A percentile compares a stretch with the other conserved stretches of the same genome.
These are phyloP conservation scores for Venturiaceae sp. DNA, from an alignment of 2,329 filamentous ascomycete species.

Conservation along the genomic window DNA sequence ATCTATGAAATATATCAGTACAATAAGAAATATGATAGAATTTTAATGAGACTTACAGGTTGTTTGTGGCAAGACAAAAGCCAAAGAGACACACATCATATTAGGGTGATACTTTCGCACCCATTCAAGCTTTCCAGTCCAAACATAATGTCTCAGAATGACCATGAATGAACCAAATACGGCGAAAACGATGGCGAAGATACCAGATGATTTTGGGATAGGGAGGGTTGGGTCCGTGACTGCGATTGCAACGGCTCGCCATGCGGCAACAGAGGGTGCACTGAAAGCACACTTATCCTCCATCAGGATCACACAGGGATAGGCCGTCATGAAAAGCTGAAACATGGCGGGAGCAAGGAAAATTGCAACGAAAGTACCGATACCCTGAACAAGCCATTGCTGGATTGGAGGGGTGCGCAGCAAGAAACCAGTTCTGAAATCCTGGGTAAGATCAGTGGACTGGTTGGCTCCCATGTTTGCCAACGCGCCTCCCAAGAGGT, in stretches of 20 bases:
- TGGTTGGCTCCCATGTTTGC: slow-evolving; percentile 33
- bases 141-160: slow-evolving; percentile 44
- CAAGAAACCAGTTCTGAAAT: slow-evolving; percentile 61
- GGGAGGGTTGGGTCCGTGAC: slow-evolving; percentile 48
- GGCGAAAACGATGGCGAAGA: slow-evolving; percentile 48
- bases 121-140: slow-evolving; percentile 43
- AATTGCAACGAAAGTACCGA: slow-evolving; percentile 54
- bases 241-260: slow-evolving; percentile 55
- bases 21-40: background rate
- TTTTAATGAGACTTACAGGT: slow-evolving; percentile 3
- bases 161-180: slow-evolving; percentile 43
- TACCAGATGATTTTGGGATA: slow-evolving; percentile 45
- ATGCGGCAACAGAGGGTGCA: slow-evolving; percentile 55
- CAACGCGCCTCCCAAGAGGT: slow-evolving; percentile 51
- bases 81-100: slow-evolving; percentile 51
- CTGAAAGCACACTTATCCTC: slow-evolving; percentile 46
- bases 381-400: slow-evolving; percentile 56
- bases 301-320: slow-evolving; percentile 52
- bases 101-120: slow-evolving; percentile 49
- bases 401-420: slow-evolving; percentile 54
- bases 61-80: slow-evolving; percentile 46
- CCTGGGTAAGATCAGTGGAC: slow-evolving; percentile 44
- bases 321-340: slow-evolving; percentile 57
- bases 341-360: slow-evolving; percentile 60
- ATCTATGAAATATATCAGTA: slow-evolving; percentile 31